Conservation (phyloP, 192 early-diverging fungal species). For the Funneliformis geosporum region DNA sequence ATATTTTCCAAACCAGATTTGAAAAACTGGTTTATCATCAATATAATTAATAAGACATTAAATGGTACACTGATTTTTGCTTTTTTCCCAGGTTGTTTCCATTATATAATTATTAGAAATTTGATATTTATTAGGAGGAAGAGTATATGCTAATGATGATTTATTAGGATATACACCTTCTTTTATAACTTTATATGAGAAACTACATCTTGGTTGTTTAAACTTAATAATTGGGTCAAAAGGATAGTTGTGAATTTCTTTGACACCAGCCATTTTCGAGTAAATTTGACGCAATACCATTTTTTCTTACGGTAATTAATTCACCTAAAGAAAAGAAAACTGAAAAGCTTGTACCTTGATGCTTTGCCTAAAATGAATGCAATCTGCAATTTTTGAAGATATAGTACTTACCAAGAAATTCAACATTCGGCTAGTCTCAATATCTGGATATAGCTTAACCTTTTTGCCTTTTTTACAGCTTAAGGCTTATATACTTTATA, state of each 20-base stretch:
- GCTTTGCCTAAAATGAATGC: no score
- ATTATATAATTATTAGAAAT: not conserved
- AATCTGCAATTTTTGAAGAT: no score
- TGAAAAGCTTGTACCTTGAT: no score
- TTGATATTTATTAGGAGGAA: not conserved
- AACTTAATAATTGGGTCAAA: not conserved
- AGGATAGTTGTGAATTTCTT: not conserved
- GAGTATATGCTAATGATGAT: not conserved
- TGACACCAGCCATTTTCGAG: no score
- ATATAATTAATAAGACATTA: not conserved
- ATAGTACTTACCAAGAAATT: no score
- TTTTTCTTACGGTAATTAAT: no score
- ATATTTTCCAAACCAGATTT: not conserved
- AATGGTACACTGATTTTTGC: not conserved
- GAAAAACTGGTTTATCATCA: not conserved
- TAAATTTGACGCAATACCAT: no score
- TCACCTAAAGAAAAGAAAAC: no score
- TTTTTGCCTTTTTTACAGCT: no score
- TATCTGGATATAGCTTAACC: no score
- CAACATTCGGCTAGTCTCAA: no score
- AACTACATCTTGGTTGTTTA: not conserved
- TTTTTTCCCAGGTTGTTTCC: not conserved
- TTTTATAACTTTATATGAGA: not conserved
- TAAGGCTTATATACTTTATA: no score
- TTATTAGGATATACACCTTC: not conserved